Evolutionary conservation across 805 yeast genomes (phyloP).

Genomic region (Candida succiphila): DNA sequence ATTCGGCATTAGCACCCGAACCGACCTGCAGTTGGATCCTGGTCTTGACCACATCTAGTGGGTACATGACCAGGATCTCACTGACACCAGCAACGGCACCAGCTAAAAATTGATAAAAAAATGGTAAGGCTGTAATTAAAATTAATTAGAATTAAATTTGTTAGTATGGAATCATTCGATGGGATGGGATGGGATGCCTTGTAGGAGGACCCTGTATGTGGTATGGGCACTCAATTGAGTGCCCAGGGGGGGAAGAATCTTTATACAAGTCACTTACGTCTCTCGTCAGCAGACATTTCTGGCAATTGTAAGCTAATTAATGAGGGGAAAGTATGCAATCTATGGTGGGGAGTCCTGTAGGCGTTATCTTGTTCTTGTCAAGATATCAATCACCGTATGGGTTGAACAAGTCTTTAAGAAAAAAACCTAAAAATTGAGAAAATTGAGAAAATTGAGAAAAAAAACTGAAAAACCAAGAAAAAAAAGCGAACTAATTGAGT

Average conservation of each 20-base stretch:
- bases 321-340: too few species aligned
- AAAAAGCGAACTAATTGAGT: too few species aligned
- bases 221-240: background rate
- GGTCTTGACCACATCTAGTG: conserved; percentile 94
- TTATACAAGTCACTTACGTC: conserved; percentile 16
- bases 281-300: conserved; percentile 10
- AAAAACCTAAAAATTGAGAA: too few species aligned
- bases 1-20: conserved; percentile 43
- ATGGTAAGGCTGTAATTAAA: conserved; percentile 54
- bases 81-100: conserved; percentile 98
- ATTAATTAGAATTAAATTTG: conserved; percentile 3
- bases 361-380: too few species aligned
- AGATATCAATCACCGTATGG: too few species aligned
- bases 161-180: background rate
- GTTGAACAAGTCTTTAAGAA: too few species aligned
- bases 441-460: too few species aligned
- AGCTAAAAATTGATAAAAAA: conserved; percentile 78
- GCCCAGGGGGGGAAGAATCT: too few species aligned
- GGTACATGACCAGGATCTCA: conserved; percentile 92
- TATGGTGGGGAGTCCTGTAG: too few species aligned
- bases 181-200: background rate
- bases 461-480: too few species aligned
- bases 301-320: too few species aligned
- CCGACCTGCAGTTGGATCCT: conserved; percentile 83
- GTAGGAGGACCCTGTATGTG: background rate